Evolutionary conservation across 768 basidiomycete genomes (phyloP).

Genomic region (Leccinellum rugosiceps): DNA sequence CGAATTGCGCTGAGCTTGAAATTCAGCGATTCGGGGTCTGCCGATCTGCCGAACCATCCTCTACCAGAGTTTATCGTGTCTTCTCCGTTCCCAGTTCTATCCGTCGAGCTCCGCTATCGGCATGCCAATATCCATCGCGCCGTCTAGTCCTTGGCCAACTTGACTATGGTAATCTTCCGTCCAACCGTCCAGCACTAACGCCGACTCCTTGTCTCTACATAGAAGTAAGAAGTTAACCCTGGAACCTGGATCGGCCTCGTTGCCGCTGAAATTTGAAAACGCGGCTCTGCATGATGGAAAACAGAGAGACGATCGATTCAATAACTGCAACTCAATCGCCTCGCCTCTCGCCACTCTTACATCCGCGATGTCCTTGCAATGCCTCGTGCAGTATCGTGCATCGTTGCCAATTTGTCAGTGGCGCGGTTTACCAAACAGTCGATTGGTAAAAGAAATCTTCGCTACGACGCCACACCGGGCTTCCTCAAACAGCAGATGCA

Average conservation of each 20-base stretch:
- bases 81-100: no score
- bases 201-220: neutral
- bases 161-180: neutral
- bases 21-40: slow-evolving; percentile 6
- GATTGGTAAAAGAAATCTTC: neutral
- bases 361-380: neutral
- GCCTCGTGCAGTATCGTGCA: neutral
- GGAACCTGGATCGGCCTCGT: neutral
- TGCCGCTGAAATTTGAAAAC: neutral
- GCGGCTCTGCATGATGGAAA: neutral
- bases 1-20: slow-evolving; percentile 17
- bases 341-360: neutral
- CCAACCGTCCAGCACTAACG: neutral
- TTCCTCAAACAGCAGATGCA: no score
- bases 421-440: neutral
- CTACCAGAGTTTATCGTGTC: no score
- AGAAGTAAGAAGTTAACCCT: neutral
- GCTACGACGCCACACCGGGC: neutral
- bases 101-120: neutral
- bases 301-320: neutral
- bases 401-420: neutral
- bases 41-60: neutral
- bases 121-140: no score
- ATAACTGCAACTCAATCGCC: neutral
- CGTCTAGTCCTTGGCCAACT: neutral